These are phyloP conservation scores for Pythium monospermum DNA, from an alignment of 352 stramenopile species.

Conservation along the genomic window DNA sequence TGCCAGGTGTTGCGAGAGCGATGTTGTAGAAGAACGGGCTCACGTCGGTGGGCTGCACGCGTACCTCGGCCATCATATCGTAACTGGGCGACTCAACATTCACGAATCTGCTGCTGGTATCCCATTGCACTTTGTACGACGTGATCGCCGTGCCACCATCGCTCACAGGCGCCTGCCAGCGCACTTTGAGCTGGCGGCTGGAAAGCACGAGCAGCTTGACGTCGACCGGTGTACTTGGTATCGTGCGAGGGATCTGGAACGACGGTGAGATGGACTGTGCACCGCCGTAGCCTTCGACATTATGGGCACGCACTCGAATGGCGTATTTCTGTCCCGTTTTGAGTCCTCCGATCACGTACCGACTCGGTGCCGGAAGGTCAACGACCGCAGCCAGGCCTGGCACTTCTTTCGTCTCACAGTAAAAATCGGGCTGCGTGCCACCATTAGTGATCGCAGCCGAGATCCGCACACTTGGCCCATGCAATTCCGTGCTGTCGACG, in stretches of 20 bases:
- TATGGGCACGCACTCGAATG: conserved; percentile 60
- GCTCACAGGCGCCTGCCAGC: conserved; percentile 54
- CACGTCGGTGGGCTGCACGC: conserved; percentile 27
- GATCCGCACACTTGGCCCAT: conserved; percentile 84
- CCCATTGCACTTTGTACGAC: conserved; percentile 93
- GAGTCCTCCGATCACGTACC: conserved; percentile 40
- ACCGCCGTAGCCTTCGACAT: conserved; percentile 51
- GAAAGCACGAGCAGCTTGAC: conserved; percentile 58
- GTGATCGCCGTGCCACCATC: conserved; percentile 72
- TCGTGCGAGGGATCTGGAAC: conserved; percentile 54
- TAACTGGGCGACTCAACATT: conserved; percentile 76
- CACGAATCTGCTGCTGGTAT: conserved; percentile 59
- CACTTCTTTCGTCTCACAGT: conserved; percentile 56
- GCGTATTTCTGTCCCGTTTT: conserved; percentile 55
- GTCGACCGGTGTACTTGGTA: conserved; percentile 26
- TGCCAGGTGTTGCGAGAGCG: conserved; percentile 40
- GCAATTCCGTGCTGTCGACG: conserved; percentile 90
- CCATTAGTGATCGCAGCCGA: conserved; percentile 59
- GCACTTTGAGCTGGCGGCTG: conserved; percentile 67
- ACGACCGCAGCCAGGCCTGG: conserved; percentile 33
- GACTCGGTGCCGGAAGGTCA: conserved; percentile 18
- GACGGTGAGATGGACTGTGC: conserved; percentile 37
- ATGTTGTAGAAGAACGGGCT: conserved; percentile 92
- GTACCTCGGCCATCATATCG: conserved; percentile 42
- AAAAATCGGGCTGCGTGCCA: conserved; percentile 71